Evolutionary conservation across 2,329 filamentous ascomycete genomes (phyloP).

Genomic region (Colletotrichum coccodes): DNA sequence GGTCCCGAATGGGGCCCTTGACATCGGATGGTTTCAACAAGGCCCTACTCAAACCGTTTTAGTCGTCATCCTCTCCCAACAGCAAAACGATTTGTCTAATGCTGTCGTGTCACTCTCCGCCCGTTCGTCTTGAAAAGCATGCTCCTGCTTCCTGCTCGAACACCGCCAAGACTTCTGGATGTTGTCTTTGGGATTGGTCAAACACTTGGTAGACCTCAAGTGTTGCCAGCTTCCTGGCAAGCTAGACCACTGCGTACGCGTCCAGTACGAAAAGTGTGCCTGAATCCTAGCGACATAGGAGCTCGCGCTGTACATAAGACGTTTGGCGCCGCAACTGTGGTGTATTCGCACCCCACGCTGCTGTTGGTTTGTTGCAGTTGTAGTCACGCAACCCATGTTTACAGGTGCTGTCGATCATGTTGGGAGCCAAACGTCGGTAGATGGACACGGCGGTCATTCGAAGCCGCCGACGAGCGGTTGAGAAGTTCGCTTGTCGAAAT

Average conservation of each 20-base stretch:
- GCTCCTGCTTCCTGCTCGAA: slow-evolving; percentile 2
- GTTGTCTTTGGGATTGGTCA: background rate
- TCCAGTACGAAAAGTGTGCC: background rate
- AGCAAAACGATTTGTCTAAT: background rate
- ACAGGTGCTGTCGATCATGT: background rate
- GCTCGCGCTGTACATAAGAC: slow-evolving; percentile 8
- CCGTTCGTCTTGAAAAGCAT: background rate
- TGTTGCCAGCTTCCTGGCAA: background rate
- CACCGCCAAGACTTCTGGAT: background rate
- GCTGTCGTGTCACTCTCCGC: slow-evolving; percentile 1
- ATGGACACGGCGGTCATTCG: background rate
- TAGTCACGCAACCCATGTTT: background rate
- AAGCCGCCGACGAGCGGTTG: background rate
- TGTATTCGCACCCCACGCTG: background rate
- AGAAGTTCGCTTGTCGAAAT: background rate
- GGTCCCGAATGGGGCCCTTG: background rate
- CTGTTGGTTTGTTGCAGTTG: background rate
- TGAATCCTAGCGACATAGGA: background rate
- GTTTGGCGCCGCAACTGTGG: slow-evolving; percentile 10
- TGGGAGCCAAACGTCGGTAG: background rate
- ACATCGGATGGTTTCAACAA: background rate
- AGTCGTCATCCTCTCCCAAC: background rate
- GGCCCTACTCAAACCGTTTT: background rate
- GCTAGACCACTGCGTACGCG: background rate
- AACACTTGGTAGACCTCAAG: background rate